Evolutionary conservation across 169 alveolate species (phyloP).

Genomic region (Plasmodium blacklocki): DNA sequence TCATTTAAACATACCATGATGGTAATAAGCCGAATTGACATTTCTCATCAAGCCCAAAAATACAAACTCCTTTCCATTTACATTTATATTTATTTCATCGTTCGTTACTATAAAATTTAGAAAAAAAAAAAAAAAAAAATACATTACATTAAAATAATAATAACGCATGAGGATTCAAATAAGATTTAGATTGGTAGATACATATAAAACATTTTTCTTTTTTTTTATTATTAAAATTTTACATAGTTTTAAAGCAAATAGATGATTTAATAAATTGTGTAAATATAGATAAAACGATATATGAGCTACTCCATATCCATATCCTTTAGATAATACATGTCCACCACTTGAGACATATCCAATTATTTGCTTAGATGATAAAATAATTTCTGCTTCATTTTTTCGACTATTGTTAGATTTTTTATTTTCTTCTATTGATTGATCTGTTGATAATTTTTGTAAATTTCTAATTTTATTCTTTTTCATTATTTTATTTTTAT

Average conservation of each 20-base stretch:
- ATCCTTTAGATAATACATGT: conserved; percentile 69
- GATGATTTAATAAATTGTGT: conserved; percentile 38
- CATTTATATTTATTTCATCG: conserved; percentile 23
- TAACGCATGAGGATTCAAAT: not conserved
- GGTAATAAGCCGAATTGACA: conserved; percentile 35
- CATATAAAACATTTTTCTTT: not conserved
- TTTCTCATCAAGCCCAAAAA: conserved; percentile 54
- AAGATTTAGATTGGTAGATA: not conserved
- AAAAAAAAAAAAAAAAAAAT: not conserved
- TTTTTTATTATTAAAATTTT: conserved; percentile 1
- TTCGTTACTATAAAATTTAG: conserved; percentile 9
- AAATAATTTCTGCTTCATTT: conserved; percentile 39
- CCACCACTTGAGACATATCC: conserved; percentile 76
- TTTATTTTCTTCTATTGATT: not conserved
- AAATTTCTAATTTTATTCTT: conserved; percentile 2
- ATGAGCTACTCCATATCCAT: conserved; percentile 67
- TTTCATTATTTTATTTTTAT: conserved; percentile 46
- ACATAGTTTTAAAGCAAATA: conserved; percentile 46
- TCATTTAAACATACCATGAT: conserved; percentile 21
- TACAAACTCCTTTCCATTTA: conserved; percentile 29
- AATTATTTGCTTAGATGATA: conserved; percentile 60
- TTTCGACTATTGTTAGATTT: not conserved
- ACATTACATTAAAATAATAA: not conserved
- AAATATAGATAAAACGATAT: conserved; percentile 43
- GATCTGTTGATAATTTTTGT: not conserved